These are phyloP conservation scores for Capsicum baccatum DNA, from an alignment of 257 asterid genomes.

Conservation along the genomic window DNA sequence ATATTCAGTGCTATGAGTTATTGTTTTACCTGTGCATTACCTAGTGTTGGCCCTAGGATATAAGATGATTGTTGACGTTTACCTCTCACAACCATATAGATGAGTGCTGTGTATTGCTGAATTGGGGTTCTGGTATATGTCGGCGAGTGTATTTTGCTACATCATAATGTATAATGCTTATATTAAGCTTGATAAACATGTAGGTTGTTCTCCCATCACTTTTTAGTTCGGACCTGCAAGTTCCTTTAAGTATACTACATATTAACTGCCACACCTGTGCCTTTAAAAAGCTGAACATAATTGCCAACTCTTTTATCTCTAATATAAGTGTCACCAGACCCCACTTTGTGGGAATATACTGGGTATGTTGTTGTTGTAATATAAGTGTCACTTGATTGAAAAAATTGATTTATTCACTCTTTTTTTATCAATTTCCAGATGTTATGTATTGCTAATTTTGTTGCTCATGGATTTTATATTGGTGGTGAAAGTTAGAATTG, in stretches of 20 bases:
- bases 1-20: constrained; percentile 15
- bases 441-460: constrained; percentile 10
- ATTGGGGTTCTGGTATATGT: too few relatives aligned
- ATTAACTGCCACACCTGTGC: neutral
- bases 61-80: neutral
- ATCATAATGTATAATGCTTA: too few relatives aligned
- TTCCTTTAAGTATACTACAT: neutral
- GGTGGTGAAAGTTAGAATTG: neutral
- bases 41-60: neutral
- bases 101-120: too few relatives aligned
- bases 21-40: neutral
- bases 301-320: neutral
- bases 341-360: too few relatives aligned
- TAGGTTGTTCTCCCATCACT: too few relatives aligned
- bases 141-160: too few relatives aligned
- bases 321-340: neutral
- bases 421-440: neutral
- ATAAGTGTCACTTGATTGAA: neutral
- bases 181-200: too few relatives aligned
- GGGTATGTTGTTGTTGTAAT: too few relatives aligned
- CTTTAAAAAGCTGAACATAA: neutral
- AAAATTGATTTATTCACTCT: neutral
- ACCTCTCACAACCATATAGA: too few relatives aligned
- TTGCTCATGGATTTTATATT: neutral
- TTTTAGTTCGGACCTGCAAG: neutral